phyloP scores from a whole-genome alignment of 176 grass and related monocot genomes.

The Rhipidocladum racemiflorum region DNA sequence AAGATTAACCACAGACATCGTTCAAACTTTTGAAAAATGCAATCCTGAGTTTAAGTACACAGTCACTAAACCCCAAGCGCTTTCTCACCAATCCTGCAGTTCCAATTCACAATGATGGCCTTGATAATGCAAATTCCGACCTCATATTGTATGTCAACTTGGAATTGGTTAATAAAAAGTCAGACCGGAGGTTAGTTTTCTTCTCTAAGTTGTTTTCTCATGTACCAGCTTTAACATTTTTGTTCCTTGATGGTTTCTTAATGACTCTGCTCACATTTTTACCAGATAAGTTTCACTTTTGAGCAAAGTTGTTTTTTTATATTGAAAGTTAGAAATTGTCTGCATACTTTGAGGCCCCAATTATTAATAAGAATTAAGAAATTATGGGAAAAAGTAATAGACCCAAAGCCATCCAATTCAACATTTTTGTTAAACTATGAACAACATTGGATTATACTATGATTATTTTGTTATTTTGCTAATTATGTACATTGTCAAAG shows the following conservation, averaged over 20 bases:
- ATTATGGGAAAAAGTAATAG: too few species aligned
- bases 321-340: too few species aligned
- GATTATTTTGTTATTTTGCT: constrained; percentile 2
- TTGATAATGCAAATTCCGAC: constrained; percentile 92
- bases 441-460: not conserved
- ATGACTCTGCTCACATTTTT: not conserved
- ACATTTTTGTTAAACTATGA: too few species aligned
- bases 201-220: not conserved
- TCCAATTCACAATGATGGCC: constrained; percentile 68
- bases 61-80: constrained; percentile 73
- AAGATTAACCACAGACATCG: constrained; percentile 75
- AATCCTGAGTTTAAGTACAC: constrained; percentile 76
- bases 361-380: too few species aligned
- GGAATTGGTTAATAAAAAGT: constrained; percentile 67
- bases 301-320: constrained; percentile 6
- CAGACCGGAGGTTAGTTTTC: constrained; percentile 68
- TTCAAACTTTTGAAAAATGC: constrained; percentile 77
- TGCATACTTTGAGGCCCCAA: too few species aligned
- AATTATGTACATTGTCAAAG: constrained; percentile 85
- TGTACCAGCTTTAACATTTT: constrained; percentile 1
- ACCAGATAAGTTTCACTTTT: not conserved
- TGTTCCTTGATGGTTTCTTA: not conserved
- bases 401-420: too few species aligned
- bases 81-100: constrained; percentile 84
- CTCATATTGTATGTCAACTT: constrained; percentile 90